Percentiles rank a stretch among this genome's conserved stretches.
Evolutionary conservation across 495 filamentous ascomycete species (phyloP).

Genomic region (Podospora pseudopauciseta): DNA sequence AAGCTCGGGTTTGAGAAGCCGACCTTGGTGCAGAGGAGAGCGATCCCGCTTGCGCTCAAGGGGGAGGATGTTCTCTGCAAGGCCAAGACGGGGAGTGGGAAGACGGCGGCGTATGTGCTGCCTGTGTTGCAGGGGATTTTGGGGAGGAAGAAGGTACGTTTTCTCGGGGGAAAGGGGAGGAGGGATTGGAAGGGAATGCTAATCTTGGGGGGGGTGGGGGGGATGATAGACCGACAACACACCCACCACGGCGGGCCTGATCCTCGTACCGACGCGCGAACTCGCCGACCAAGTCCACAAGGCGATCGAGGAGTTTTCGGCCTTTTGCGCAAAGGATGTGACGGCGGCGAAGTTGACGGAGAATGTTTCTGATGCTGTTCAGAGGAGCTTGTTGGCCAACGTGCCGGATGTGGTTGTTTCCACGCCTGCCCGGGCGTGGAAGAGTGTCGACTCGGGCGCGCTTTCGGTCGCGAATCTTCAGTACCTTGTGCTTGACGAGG

Average conservation of each 20-base stretch:
- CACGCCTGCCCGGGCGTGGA: slow-evolving; percentile 73
- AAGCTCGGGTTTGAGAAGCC: slow-evolving; percentile 80
- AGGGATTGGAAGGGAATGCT: no score
- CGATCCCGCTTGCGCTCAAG: slow-evolving; percentile 84
- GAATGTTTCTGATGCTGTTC: slow-evolving; percentile 81
- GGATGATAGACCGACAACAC: slow-evolving; percentile 32
- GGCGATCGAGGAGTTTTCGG: slow-evolving; percentile 64
- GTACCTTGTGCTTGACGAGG: slow-evolving; percentile 89
- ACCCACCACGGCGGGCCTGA: slow-evolving; percentile 58
- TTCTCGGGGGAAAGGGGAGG: background rate
- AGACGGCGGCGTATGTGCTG: slow-evolving; percentile 95
- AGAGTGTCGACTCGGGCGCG: slow-evolving; percentile 64
- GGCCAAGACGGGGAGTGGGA: slow-evolving; percentile 90
- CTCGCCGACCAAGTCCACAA: slow-evolving; percentile 86
- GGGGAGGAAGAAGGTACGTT: slow-evolving; percentile 63
- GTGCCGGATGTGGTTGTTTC: slow-evolving; percentile 84
- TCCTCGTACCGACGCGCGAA: slow-evolving; percentile 92
- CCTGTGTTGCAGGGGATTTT: slow-evolving; percentile 81
- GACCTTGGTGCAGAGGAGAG: slow-evolving; percentile 78
- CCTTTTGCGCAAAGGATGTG: slow-evolving; percentile 80
- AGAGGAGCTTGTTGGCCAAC: slow-evolving; percentile 80
- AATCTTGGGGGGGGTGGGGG: background rate
- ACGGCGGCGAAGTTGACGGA: slow-evolving; percentile 80
- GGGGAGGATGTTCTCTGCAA: slow-evolving; percentile 88
- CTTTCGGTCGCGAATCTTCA: slow-evolving; percentile 66